Percentiles rank a stretch among this genome's conserved stretches.
Evolutionary conservation across 768 basidiomycete species (phyloP).

Genomic region (Suillus paluster): DNA sequence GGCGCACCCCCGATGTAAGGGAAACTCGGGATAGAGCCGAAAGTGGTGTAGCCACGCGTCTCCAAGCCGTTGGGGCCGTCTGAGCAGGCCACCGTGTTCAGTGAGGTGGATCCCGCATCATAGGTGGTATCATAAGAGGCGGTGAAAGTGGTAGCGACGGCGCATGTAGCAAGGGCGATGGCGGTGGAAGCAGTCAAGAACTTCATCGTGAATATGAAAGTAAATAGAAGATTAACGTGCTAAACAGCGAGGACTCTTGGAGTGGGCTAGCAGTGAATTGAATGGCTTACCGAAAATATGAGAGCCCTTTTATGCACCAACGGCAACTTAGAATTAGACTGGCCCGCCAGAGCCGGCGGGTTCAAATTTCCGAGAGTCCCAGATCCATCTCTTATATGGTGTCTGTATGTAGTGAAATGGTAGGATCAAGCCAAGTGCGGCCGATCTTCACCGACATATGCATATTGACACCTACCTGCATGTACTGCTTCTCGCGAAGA

Average conservation of each 20-base stretch:
- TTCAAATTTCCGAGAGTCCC: not conserved
- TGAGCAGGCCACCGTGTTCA: conserved; percentile 53
- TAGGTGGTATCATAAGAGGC: conserved; percentile 53
- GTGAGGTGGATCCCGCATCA: conserved; percentile 46
- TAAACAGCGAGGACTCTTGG: not conserved
- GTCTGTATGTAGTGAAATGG: not conserved
- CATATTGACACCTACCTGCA: not conserved
- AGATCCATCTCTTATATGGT: not conserved
- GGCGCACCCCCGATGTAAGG: conserved; percentile 61
- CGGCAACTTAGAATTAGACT: not conserved
- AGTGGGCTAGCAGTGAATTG: not conserved
- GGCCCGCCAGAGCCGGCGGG: not conserved
- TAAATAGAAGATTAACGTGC: not conserved
- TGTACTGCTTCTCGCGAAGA: not conserved
- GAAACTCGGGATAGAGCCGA: conserved; percentile 58
- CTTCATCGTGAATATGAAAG: not conserved
- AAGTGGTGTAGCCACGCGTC: conserved; percentile 49
- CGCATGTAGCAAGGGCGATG: conserved; percentile 14
- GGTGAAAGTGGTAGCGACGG: conserved; percentile 17
- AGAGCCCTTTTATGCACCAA: not conserved
- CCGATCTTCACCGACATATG: not conserved
- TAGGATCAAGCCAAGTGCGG: not conserved
- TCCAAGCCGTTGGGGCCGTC: conserved; percentile 56
- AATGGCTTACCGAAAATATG: not conserved
- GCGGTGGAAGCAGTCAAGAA: not conserved